Evolutionary conservation across 2,329 filamentous ascomycete genomes (phyloP), one percentile per base, ranked within the genome.

Genomic region (Diaporthe batatas): DNA sequence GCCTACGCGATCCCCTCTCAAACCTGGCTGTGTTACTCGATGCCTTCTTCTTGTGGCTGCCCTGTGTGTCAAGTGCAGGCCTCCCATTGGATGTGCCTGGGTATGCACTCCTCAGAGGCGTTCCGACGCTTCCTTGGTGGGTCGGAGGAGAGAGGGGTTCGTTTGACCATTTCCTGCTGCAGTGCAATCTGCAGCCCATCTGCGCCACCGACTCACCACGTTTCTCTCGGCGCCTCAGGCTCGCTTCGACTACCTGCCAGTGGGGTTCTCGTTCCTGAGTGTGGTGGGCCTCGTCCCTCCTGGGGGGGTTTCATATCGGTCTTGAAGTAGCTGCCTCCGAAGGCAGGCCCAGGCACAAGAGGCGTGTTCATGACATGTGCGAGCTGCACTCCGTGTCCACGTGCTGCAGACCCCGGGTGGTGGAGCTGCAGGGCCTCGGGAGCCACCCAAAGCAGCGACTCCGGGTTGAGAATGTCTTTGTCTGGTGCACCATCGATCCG

Each of bases 121-220:
- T 67, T 53, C 36, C 36, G 12, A 39, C 10, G 39, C 6, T 42
- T 42, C 62, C 21, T 49, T 34, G 25, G 44, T 67, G 44, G 62
- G 62, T 53, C 62, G 47, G 7, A 36, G 23, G 42, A 29, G 54
- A 12, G 44, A 25, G 62, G 47, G 62, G 62, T 39, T 67, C 29
- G 62, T 67, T 67, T 67, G 62, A 67, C 59, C 59, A 65, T 65
- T 51, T 11, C 21, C 44, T 36, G 16, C 59, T 65, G 62, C 62
- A 67, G 42, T 39, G n/a, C n/a, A n/a, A n/a, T n/a, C 36, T 39
- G 36, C 36, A 42, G 39, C 44, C 36, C n/a, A 11, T 18, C 23
- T 67, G 62, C 62, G 62, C 62, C 62, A 67, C 62, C 44, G 29
- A 67, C 44, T 16, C 59, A 65, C 21, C 21, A 42, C 39, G 12